Evolutionary conservation across 352 stramenopile species (phyloP).

Genomic region (Albugo laibachii): DNA sequence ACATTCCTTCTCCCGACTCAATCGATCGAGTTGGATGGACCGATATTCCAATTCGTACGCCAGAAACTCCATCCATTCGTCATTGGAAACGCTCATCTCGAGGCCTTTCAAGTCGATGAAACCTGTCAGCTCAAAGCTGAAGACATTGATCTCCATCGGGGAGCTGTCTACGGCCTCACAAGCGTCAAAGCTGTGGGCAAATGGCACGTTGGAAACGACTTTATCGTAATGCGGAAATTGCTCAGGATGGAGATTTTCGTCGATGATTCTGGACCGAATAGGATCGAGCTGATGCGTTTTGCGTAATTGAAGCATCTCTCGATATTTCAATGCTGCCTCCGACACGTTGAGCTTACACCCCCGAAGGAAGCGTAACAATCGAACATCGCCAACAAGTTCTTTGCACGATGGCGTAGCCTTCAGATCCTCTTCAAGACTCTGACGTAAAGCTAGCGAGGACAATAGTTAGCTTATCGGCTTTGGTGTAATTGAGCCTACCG

Average conservation of each 20-base stretch:
- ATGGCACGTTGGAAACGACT: constrained; percentile 40
- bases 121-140: constrained; percentile 55
- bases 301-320: constrained; percentile 38
- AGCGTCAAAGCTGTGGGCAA: constrained; percentile 40
- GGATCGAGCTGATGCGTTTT: constrained; percentile 34
- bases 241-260: constrained; percentile 21
- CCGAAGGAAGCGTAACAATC: constrained; percentile 44
- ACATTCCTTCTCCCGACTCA: constrained; percentile 29
- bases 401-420: constrained; percentile 17
- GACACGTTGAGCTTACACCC: constrained; percentile 57
- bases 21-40: constrained; percentile 35
- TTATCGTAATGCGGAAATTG: constrained; percentile 50
- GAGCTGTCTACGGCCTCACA: constrained; percentile 8
- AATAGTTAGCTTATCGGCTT: not conserved
- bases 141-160: constrained; percentile 14
- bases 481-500: constrained; percentile 10
- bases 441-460: constrained; percentile 19
- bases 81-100: constrained; percentile 33
- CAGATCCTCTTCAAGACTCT: constrained; percentile 39
- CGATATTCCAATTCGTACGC: constrained; percentile 60
- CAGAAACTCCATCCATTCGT: constrained; percentile 48
- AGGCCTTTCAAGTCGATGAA: constrained; percentile 37
- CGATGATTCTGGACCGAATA: constrained; percentile 29
- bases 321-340: constrained; percentile 31
- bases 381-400: constrained; percentile 37